Evolutionary conservation across 2,329 filamentous ascomycete species (phyloP).

Genomic region (Furcasterigmium furcatum): DNA sequence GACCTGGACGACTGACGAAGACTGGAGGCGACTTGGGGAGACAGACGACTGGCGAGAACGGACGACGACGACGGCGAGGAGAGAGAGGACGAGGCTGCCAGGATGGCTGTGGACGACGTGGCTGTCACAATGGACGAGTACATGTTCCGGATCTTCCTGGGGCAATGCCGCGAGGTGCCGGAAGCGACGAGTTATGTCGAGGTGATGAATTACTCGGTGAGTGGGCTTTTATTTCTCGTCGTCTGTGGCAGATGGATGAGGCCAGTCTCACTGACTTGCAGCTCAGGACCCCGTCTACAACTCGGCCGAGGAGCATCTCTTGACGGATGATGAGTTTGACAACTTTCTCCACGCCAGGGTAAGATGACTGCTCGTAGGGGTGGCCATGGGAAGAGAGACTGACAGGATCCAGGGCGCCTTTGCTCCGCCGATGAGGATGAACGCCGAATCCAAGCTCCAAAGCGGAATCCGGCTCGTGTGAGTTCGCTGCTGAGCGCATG

Average conservation of each 20-base stretch:
- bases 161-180: slow-evolving; percentile 41
- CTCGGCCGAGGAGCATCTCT: slow-evolving; percentile 45
- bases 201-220: slow-evolving; percentile 57
- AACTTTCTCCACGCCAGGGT: slow-evolving; percentile 52
- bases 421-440: slow-evolving; percentile 36
- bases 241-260: background rate
- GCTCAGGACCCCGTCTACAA: slow-evolving; percentile 46
- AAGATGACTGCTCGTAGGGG: slow-evolving; percentile 15
- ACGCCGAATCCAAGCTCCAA: slow-evolving; percentile 38
- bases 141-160: slow-evolving; percentile 48
- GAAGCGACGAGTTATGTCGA: slow-evolving; percentile 55
- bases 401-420: slow-evolving; percentile 47
- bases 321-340: slow-evolving; percentile 52
- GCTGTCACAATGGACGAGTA: slow-evolving; percentile 53
- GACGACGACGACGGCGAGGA: background rate
- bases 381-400: too few relatives aligned
- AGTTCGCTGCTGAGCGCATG: slow-evolving; percentile 25
- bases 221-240: too few relatives aligned
- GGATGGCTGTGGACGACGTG: background rate
- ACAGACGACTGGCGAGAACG: too few relatives aligned
- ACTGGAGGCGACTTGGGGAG: too few relatives aligned
- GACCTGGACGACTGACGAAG: too few relatives aligned
- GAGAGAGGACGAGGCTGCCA: background rate
- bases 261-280: background rate
- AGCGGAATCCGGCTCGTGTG: slow-evolving; percentile 54